Conservation (phyloP, 1,284 basidiomycete genomes). For the Moesziomyces globuligerus region DNA sequence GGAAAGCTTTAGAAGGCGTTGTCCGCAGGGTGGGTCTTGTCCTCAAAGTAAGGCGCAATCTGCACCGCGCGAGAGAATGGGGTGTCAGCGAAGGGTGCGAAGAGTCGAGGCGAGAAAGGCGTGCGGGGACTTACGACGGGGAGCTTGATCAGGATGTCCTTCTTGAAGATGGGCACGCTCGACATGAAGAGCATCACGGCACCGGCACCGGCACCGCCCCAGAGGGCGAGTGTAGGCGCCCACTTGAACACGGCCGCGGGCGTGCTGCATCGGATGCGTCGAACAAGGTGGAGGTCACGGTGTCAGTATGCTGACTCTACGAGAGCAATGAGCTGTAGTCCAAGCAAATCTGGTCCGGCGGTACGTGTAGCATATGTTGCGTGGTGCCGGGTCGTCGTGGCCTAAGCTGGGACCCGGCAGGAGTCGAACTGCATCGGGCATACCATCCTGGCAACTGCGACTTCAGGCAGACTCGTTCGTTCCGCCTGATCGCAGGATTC, state of each 20-base stretch:
- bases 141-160: constrained; percentile 58
- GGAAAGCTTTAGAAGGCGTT: constrained; percentile 38
- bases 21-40: constrained; percentile 50
- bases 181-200: constrained; percentile 60
- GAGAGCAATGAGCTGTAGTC: no score
- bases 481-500: not conserved
- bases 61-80: constrained; percentile 5
- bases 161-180: constrained; percentile 59
- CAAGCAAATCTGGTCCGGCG: no score
- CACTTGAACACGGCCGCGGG: constrained; percentile 50
- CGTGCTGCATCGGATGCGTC: constrained; percentile 7
- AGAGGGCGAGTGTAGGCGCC: constrained; percentile 56
- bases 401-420: no score
- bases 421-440: not conserved
- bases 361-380: no score
- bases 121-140: constrained; percentile 47
- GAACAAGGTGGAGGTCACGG: not conserved
- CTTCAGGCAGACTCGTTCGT: no score
- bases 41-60: constrained; percentile 51
- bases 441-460: not conserved
- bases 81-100: not conserved
- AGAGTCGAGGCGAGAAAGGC: no score
- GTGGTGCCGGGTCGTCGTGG: no score
- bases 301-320: not conserved
- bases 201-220: constrained; percentile 57